Conservation (phyloP, 2,329 filamentous ascomycete genomes). For the Botryotinia globosa region DNA sequence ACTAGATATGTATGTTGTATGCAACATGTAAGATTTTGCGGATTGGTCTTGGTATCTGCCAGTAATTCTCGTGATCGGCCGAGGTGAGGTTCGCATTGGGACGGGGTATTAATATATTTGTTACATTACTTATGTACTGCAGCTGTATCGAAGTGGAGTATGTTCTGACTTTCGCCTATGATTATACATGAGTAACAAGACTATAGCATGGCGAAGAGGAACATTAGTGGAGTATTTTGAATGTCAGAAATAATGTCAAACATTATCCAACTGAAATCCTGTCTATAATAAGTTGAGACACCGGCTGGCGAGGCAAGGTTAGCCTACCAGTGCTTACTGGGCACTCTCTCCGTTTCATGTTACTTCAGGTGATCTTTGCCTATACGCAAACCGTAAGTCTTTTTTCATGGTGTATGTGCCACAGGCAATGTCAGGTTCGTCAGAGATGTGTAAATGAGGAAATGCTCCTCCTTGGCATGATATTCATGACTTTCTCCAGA, state of each 20-base stretch:
- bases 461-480: neutral
- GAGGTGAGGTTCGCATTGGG: constrained; percentile 6
- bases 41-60: constrained; percentile 11
- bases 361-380: neutral
- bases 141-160: constrained; percentile 5
- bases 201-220: neutral
- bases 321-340: neutral
- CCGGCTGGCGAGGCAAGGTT: neutral
- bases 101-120: constrained; percentile 7
- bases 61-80: constrained; percentile 13
- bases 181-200: neutral
- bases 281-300: constrained; percentile 9
- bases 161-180: neutral
- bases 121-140: constrained; percentile 4
- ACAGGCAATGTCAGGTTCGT: neutral
- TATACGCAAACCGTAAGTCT: neutral
- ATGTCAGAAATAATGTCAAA: constrained; percentile 1
- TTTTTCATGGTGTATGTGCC: neutral
- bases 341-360: constrained; percentile 3
- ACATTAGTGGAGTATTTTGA: neutral
- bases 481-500: neutral
- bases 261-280: neutral
- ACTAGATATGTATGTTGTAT: constrained; percentile 7
- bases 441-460: neutral
- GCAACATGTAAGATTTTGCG: neutral